Evolutionary conservation across 805 yeast genomes (phyloP), one percentile per base, ranked within the genome.

Genomic region (Candida maesae): DNA sequence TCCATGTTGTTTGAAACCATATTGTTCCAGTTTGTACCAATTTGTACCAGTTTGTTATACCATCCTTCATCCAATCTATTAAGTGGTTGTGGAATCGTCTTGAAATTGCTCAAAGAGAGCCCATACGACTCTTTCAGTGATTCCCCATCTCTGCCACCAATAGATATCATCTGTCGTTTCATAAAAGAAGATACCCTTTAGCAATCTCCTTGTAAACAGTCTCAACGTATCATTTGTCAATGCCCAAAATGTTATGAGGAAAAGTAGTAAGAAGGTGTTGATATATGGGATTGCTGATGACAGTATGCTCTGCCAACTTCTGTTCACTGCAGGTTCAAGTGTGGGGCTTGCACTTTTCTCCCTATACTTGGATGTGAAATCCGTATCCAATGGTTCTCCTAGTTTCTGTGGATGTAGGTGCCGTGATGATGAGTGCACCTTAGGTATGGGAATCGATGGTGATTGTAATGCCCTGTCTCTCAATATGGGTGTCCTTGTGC

Each of bases 61-160:
- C n/a, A n/a, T n/a, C n/a, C n/a, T n/a, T n/a, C n/a, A n/a, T n/a
- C n/a, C n/a, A n/a, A n/a, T n/a, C n/a, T n/a, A n/a, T n/a, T n/a
- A n/a, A n/a, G n/a, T n/a, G n/a, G n/a, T 5, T 27, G 16, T 6
- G 12, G 19, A 19, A 20, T 14, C 6, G 18, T 31, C 27, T 17
- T 35, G 49, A 33, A 44, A 26, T 20, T 39, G 28, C 11, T 50
- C 56, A 28, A 50, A 25, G n/a, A 51, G n/a, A 23, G 25, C 28
- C 56, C 53, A 51, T 11, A 41, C 40, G 11, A 39, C 18, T 29
- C 35, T 43, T 17, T 51, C 56, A 3, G 44, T 16, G 12, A 35
- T 11, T 1, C 38, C 30, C 37, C 49, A 35, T 29, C 34, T 36
- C 42, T 51, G 56, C 56, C 56, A 51, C 56, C 56, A 51, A 26